phyloP scores from a whole-genome alignment of 2,329 filamentous ascomycete genomes.

The Amesomyces nigricolor region DNA sequence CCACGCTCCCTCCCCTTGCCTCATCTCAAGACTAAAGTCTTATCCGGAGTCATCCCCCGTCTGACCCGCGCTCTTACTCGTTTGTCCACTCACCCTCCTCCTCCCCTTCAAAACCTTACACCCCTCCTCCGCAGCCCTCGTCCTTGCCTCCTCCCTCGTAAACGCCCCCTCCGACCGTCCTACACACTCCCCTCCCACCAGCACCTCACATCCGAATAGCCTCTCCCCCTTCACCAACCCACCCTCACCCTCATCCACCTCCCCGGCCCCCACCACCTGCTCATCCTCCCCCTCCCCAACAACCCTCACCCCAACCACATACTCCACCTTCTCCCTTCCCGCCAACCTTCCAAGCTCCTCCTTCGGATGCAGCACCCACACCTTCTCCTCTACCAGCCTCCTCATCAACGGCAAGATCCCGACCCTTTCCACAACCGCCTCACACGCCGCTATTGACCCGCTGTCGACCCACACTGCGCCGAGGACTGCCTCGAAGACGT shows the following conservation, averaged over 20 bases:
- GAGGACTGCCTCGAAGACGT: constrained; percentile 73
- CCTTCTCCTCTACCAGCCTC: constrained; percentile 51
- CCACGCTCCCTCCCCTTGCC: too few relatives aligned
- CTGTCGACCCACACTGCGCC: constrained; percentile 82
- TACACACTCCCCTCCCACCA: constrained; percentile 43
- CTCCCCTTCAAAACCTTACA: constrained; percentile 5
- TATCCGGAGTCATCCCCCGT: neutral
- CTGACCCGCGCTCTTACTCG: neutral
- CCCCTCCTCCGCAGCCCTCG: constrained; percentile 36
- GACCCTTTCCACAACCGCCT: constrained; percentile 52
- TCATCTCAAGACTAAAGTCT: too few relatives aligned
- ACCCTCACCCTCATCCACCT: constrained; percentile 19
- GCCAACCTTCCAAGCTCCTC: constrained; percentile 60
- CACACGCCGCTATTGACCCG: constrained; percentile 55
- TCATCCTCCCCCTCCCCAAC: constrained; percentile 21
- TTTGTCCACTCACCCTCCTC: neutral
- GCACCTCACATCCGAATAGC: constrained; percentile 42
- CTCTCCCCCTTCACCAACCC: constrained; percentile 24
- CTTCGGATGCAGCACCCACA: constrained; percentile 61
- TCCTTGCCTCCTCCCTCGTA: constrained; percentile 47
- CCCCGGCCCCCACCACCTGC: constrained; percentile 22
- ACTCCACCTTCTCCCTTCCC: constrained; percentile 47
- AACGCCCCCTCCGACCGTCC: constrained; percentile 42
- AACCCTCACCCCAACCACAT: constrained; percentile 37
- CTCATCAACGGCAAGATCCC: constrained; percentile 61